Evolutionary conservation across 306 rosid genomes (phyloP), one percentile per base, ranked within the genome.

Genomic region (Ormosia semicastrata): DNA sequence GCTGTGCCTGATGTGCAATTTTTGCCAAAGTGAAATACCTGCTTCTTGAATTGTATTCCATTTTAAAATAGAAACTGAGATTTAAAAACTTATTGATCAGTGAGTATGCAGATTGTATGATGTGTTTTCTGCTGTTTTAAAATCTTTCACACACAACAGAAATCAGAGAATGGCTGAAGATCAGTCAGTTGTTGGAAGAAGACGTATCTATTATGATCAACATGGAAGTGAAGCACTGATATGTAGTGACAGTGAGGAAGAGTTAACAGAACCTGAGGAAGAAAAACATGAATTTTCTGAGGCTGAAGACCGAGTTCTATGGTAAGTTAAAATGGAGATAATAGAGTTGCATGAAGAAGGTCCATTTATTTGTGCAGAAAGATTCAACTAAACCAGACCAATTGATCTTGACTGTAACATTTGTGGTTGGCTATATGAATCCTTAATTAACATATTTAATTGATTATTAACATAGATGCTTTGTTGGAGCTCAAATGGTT

Each of bases 91-190:
- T 52, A 40, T 58, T 82, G 65, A 58, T 73, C 66, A 52, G 74
- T 64, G 52, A 73, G 58, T 82, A 54, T 58, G 57, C 43, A 85
- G 46, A 71, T 24, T 69, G 49, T 83, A 76, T 78, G 37, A 73
- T 62, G 18, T 81, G 82, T 88, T 74, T 86, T 81, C 70, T 75
- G 77, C 79, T 83, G 67, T 89, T 92, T 90, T 82, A 85, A 87
- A 84, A 83, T 88, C 79, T 90, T 44, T 84, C 83, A 74, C 82
- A 73, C 86, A 69, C 90, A 84, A 67, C 95, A 95, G 99, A 86
- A 95, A 95, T 86, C 98, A 95, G 94, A 95, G 97, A 88, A 95
- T 95, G 99, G 95, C 96, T 41, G 99, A 93, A 64, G 98, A 95
- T 66, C 99, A 95, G 79, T 95, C 99, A 18, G 98, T 95, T 34